Base-by-base conservation (phyloP, 305 asterid genomes). In the Fraxinus nigra region DNA sequence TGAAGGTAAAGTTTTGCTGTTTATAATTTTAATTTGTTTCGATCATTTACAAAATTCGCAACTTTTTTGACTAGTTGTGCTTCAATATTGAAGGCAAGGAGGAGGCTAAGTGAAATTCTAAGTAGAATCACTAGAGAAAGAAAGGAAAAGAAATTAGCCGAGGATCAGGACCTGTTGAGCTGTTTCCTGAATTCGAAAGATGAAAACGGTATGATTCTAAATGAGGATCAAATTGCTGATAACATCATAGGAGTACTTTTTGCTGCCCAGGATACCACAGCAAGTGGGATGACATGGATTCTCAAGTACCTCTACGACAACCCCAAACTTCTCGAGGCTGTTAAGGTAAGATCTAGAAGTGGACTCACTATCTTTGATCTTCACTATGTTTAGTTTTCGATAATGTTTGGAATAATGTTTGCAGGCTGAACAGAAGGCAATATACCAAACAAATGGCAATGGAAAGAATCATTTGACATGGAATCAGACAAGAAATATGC, bases 251-350 rank as follows among this genome's bases (percentile, higher is more conserved):
- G 99, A 75, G 97, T 92, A 14, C 92, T 95, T 14, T 95, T 95
- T 30, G 99, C 99, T 0, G 99, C 99, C 2, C 97, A 95, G 78
- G 98, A 95, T 73, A 95, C 99, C 0, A 95, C 98, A 0, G 97
- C 98, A 0, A 95, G 95, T 91, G 92, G 90, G 75, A 84, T 93
- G 90, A 95, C 98, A 32, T 95, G 99, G 99, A 87, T 90, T 26
- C 37, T 95, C 85, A 95, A 92, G 85, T 93, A 93, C 87, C 97
- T 95, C 14, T 86, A 86, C 18, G 94, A 93, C 79, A 86, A 90
- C 77, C 93, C 92, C 1, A 91, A 92, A 67, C 87, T 92, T 81
- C 87, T 90, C 0, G 85, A 91, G 77, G 80, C 87, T 56, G 94
- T 95, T 46, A 91, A 90, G 97, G 98, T 92, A 79, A 4, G 14